These are phyloP conservation scores for Umbelopsis isabellina DNA, from an alignment of 192 early-diverging fungal genomes.

Conservation along the genomic window DNA sequence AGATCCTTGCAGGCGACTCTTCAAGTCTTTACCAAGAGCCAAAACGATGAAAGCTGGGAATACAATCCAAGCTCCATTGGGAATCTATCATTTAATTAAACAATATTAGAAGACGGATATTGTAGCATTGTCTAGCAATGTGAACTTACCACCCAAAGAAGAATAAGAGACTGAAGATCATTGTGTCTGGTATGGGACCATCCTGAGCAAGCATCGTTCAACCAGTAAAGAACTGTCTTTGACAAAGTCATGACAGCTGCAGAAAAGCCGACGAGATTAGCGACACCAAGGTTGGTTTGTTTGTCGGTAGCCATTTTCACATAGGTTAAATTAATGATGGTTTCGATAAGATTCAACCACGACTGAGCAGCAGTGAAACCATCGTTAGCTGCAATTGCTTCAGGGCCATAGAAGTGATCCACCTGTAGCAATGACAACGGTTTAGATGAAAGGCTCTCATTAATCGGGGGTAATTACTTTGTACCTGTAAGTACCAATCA, in stretches of 20 bases:
- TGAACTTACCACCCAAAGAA: slow-evolving; percentile 33
- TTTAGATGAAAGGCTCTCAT: background rate
- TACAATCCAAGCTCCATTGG: slow-evolving; percentile 39
- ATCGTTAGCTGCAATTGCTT: slow-evolving; percentile 31
- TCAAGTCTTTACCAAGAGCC: slow-evolving; percentile 20
- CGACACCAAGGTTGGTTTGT: slow-evolving; percentile 10
- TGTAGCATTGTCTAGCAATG: background rate
- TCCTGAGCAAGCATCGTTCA: slow-evolving; percentile 37
- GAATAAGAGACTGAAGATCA: slow-evolving; percentile 1
- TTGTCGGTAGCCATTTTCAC: slow-evolving; percentile 10
- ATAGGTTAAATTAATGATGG: slow-evolving; percentile 28
- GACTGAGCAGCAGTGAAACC: slow-evolving; percentile 43
- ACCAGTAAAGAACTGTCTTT: slow-evolving; percentile 40
- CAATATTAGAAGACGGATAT: background rate
- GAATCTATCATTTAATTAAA: slow-evolving; percentile 24
- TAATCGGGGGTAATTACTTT: background rate
- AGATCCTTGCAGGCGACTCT: background rate
- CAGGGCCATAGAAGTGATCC: slow-evolving; percentile 39
- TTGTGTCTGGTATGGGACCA: slow-evolving; percentile 36
- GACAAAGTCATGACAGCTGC: slow-evolving; percentile 31
- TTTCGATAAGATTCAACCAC: slow-evolving; percentile 36
- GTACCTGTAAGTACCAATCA: background rate
- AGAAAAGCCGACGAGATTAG: slow-evolving; percentile 34
- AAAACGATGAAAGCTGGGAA: slow-evolving; percentile 28
- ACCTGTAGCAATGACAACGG: slow-evolving; percentile 15